phyloP scores from a whole-genome alignment of 2,329 filamentous ascomycete genomes.

The Paecilomyces fulvus region DNA sequence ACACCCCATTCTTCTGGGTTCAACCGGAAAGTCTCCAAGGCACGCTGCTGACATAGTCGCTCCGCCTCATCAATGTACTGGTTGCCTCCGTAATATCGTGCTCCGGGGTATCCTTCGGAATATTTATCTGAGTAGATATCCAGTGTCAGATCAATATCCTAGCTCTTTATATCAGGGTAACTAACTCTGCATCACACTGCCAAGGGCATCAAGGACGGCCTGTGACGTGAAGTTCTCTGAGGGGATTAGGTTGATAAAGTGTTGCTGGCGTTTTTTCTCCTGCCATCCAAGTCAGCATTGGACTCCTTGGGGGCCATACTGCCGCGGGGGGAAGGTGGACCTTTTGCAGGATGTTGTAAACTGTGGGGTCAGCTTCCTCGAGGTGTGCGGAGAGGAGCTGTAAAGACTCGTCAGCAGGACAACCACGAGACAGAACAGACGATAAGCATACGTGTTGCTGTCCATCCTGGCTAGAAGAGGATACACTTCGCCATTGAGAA shows the following conservation, averaged over 20 bases:
- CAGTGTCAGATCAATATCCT: slow-evolving; percentile 16
- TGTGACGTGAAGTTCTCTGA: slow-evolving; percentile 95
- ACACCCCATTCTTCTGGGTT: slow-evolving; percentile 88
- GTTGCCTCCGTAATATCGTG: slow-evolving; percentile 93
- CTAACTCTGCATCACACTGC: slow-evolving; percentile 90
- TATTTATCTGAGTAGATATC: slow-evolving; percentile 68
- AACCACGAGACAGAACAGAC: neutral
- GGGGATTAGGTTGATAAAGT: slow-evolving; percentile 95
- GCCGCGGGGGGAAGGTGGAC: slow-evolving; percentile 37
- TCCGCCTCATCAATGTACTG: slow-evolving; percentile 92
- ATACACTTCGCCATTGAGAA: slow-evolving; percentile 29
- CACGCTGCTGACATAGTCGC: slow-evolving; percentile 79
- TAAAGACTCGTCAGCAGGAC: slow-evolving; percentile 5
- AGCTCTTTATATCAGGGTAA: slow-evolving; percentile 20
- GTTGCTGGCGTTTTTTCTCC: slow-evolving; percentile 94
- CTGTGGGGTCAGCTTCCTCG: slow-evolving; percentile 73
- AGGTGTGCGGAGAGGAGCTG: slow-evolving; percentile 74
- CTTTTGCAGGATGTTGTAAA: slow-evolving; percentile 86
- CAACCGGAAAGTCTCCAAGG: slow-evolving; percentile 77
- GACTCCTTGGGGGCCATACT: neutral
- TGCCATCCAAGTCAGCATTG: slow-evolving; percentile 29
- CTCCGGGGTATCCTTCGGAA: slow-evolving; percentile 94
- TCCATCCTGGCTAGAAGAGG: slow-evolving; percentile 29
- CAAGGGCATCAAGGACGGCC: slow-evolving; percentile 81
- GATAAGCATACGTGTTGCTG: slow-evolving; percentile 31